Base-by-base conservation (phyloP, 495 filamentous ascomycete species). In the Trichocladium uniseriatum region DNA sequence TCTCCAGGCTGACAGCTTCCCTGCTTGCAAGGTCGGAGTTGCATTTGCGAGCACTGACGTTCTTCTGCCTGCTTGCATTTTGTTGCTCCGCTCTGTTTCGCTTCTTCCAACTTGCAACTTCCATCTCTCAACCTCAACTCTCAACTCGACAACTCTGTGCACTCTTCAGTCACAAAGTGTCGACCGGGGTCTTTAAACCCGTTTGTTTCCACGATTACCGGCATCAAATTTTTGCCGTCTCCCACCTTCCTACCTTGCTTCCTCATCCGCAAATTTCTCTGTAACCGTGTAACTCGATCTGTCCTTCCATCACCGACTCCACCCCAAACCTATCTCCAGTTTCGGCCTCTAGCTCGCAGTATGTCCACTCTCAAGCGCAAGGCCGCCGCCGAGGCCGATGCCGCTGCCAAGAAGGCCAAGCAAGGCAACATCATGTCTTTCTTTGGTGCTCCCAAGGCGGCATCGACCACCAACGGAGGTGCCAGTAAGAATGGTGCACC, bases 371-470 rank as follows among this genome's bases (percentile, higher is more conserved):
- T 80, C 43, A 91, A 91, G 69, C 81, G 86, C 52, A 89, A 88
- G 71, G 78, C 80, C 34, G 61, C 62, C 34, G 69, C 76, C 4
- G 57, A 73, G 18, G 61, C 71, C 14, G 63, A 68, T 15, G 62
- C 71, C 19, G 65, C 65, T 2, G 63, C 76, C 21, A 89, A 89
- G 66, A 96, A 95, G 66, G 63, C 83, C 50, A 94, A 89, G 63
- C 67, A 75, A 16, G 66, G 60, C 53, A 70, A 57, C 62, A 74
- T 79, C 59, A 69, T 68, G 18, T 76, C 76, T 21, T 82, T 82
- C 67, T 77, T 80, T 54, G 58, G 62, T 3, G 48, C 64, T 15
- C 63, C 72, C 36, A 69, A 70, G 66, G 48, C 70, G 4, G 52
- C 61, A 29, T 45, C 61, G n/a, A n/a, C n/a, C n/a, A n/a, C 55